Evolutionary conservation across 306 rosid genomes (phyloP).

Genomic region (Pyrus bretschneideri): DNA sequence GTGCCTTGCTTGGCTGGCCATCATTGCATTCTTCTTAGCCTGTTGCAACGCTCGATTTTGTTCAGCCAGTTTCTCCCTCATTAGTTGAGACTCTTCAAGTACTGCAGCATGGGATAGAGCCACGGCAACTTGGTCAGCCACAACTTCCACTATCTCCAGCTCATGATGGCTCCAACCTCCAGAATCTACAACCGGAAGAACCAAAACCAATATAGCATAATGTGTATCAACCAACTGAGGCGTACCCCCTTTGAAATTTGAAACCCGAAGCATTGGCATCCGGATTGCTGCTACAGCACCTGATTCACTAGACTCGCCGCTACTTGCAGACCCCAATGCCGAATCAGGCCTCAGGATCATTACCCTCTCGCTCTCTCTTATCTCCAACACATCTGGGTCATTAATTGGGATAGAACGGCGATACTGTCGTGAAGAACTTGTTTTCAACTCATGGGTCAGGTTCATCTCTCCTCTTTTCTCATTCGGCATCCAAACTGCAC

Average conservation of each 20-base stretch:
- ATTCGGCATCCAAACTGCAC: constrained; percentile 86
- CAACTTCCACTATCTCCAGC: constrained; percentile 71
- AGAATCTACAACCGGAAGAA: constrained; percentile 41
- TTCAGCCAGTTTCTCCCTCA: constrained; percentile 68
- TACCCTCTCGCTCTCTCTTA: constrained; percentile 46
- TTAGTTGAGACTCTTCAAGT: constrained; percentile 81
- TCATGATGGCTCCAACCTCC: constrained; percentile 54
- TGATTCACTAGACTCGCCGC: constrained; percentile 36
- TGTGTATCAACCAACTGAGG: constrained; percentile 60
- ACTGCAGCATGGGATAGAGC: constrained; percentile 81
- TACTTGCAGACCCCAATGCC: constrained; percentile 52
- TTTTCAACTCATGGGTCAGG: constrained; percentile 61
- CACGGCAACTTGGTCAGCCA: constrained; percentile 89
- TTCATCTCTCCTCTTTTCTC: constrained; percentile 46
- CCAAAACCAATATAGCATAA: constrained; percentile 69
- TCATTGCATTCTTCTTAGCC: constrained; percentile 62
- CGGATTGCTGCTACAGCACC: constrained; percentile 72
- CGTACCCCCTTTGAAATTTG: constrained; percentile 78
- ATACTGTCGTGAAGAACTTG: constrained; percentile 19
- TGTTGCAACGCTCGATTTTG: constrained; percentile 63
- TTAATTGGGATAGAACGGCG: constrained; percentile 40
- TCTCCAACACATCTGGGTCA: constrained; percentile 53
- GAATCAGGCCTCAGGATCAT: constrained; percentile 60
- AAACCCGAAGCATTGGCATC: constrained; percentile 71
- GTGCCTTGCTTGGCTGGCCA: constrained; percentile 78